Base-by-base conservation (phyloP, 768 basidiomycete genomes). In the Coprinopsis sp. region DNA sequence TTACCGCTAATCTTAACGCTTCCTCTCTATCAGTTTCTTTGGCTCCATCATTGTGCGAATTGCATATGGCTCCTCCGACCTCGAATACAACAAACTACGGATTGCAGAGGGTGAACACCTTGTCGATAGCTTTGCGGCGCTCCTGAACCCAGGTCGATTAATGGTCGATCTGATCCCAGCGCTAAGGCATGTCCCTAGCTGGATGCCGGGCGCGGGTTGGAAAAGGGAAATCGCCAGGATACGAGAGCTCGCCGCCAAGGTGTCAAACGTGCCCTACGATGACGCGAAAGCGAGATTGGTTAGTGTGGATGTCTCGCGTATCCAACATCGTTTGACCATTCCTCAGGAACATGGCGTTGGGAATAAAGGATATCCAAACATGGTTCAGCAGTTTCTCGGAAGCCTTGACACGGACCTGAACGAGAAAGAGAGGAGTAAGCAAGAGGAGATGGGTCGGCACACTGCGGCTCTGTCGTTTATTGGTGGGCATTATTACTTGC, bases 141-240 rank as follows among this genome's bases (percentile, higher is more conserved):
- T 19, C 6, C n/a, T 33, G 6, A 24, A 39, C 3, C 49, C 49
- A 3, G 49, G 49, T 16, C 34, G 44, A 13, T 50, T 23, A 18
- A 27, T 38, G 18, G 34, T 40, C 27, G 36, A 50, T n/a, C 30
- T 21, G 14, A 31, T 50, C 38, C 49, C 43, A 7, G 24, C 23
- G 21, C 16, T 50, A 23, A 19, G 31, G 7, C 19, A 50, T 18
- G 16, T 50, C 21, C 49, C 49, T 13, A 16, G 24, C 11, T 50
- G 49, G 49, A 14, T 45, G n/a, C 49, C 49, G 12, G 49, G 49
- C 10, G 44, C 44, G 14, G 44, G 40, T 3, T 50, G 43, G 42
- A 29, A 45, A 29, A 23, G 18, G 30, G 10, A 28, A 6, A 23
- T 46, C 13, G 18, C 10, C 10, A 19, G 30, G 3, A 12, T 23